Percentiles rank a stretch among this genome's conserved stretches.
Evolutionary conservation across 768 basidiomycete species (phyloP).

Genomic region (Dentipellis fragilis): DNA sequence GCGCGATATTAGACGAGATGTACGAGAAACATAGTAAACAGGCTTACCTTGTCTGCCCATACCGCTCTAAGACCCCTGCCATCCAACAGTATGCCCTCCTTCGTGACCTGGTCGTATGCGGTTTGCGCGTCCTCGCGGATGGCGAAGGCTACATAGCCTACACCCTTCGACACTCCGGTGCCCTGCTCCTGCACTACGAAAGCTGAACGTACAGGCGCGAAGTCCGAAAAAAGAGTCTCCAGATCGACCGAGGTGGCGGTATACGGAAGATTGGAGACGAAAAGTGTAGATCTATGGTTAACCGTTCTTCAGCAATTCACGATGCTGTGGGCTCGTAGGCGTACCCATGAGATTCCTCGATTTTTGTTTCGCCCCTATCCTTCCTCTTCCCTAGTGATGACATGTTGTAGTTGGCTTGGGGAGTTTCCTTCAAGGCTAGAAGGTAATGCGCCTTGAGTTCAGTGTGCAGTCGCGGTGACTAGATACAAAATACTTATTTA

Average conservation of each 20-base stretch:
- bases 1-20: neutral
- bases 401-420: neutral
- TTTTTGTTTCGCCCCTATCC: slow-evolving; percentile 25
- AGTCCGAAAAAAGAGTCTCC: slow-evolving; percentile 87
- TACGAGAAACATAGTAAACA: neutral
- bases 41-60: slow-evolving; percentile 72
- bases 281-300: slow-evolving; percentile 66
- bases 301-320: neutral
- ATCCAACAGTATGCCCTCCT: slow-evolving; percentile 55
- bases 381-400: slow-evolving; percentile 35
- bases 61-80: slow-evolving; percentile 64
- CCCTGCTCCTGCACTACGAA: slow-evolving; percentile 84
- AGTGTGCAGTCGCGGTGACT: too few species aligned
- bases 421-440: too few species aligned
- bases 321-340: neutral
- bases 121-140: slow-evolving; percentile 79
- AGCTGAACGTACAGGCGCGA: slow-evolving; percentile 88
- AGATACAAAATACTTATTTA: too few species aligned
- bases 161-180: slow-evolving; percentile 77
- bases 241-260: slow-evolving; percentile 85
- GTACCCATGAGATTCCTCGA: slow-evolving; percentile 24
- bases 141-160: slow-evolving; percentile 92
- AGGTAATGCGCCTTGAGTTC: too few species aligned
- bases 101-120: slow-evolving; percentile 54
- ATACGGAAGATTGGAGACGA: slow-evolving; percentile 90